Conservation (phyloP, 75 land plant species). For the Chamaecyparis obtusa region DNA sequence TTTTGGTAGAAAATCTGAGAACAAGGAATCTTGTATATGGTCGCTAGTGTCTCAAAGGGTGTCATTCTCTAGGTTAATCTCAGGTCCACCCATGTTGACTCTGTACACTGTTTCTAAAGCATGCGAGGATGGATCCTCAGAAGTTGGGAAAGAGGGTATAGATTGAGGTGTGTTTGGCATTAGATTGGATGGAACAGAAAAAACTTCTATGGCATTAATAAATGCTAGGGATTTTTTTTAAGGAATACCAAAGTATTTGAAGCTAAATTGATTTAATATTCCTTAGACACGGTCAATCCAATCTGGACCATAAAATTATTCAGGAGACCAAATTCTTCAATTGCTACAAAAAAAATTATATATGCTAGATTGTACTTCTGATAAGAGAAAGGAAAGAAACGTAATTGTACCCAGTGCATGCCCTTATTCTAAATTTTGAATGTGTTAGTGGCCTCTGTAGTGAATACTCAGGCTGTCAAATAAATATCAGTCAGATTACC, state of each 20-base stretch:
- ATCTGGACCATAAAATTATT: slow-evolving; percentile 29
- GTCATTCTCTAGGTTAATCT: slow-evolving; percentile 47
- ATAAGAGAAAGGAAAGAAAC: slow-evolving; percentile 58
- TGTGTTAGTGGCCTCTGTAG: slow-evolving; percentile 33
- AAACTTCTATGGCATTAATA: slow-evolving; percentile 83
- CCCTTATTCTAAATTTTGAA: slow-evolving; percentile 47
- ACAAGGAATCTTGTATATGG: slow-evolving; percentile 45
- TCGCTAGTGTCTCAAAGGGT: slow-evolving; percentile 60
- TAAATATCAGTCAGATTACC: slow-evolving; percentile 20
- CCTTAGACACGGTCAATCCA: slow-evolving; percentile 41
- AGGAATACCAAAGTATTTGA: slow-evolving; percentile 37
- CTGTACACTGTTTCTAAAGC: slow-evolving; percentile 79
- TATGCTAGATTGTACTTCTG: slow-evolving; percentile 26
- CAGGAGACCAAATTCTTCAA: slow-evolving; percentile 37
- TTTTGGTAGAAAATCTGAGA: slow-evolving; percentile 32
- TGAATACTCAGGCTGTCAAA: slow-evolving; percentile 56
- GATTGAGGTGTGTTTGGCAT: slow-evolving; percentile 32
- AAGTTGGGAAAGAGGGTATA: slow-evolving; percentile 6
- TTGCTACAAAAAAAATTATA: slow-evolving; percentile 38
- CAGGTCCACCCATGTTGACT: slow-evolving; percentile 83
- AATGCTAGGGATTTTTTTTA: slow-evolving; percentile 52
- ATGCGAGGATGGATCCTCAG: slow-evolving; percentile 20
- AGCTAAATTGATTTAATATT: slow-evolving; percentile 57
- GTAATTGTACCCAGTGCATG: slow-evolving; percentile 71
- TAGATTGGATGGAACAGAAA: slow-evolving; percentile 60